Base-by-base conservation (phyloP, 768 basidiomycete genomes). In the Thelephora ganbajun region DNA sequence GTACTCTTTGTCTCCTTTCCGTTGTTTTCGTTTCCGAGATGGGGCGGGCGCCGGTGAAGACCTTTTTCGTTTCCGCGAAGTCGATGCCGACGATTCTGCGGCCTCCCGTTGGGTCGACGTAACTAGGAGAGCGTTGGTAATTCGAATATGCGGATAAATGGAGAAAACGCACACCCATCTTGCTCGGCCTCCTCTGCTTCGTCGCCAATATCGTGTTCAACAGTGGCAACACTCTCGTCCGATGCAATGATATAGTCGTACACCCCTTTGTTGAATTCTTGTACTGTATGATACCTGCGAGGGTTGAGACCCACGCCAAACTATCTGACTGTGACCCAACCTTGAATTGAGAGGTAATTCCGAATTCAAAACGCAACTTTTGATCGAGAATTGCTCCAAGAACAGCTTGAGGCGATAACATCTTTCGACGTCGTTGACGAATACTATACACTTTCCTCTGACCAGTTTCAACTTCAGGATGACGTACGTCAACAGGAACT, bases 171-270 rank as follows among this genome's bases (percentile, higher is more conserved):
- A 66, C 66, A 57, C 18, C 63, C 65, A 12, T 65, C 64, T 1
- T 62, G 64, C 5, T 67, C 73, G 11, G 69, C 65, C 12, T 63
- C 61, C 14, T 60, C 65, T 16, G 64, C 57, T 46, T 76, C 76
- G 11, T 64, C 63, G 9, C 69, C 71, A n/a, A 62, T 61, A 48
- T 80, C 77, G 13, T 66, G 66, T 48, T 74, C 75, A 1, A 68
- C 66, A 3, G 67, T 69, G 3, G 70, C 68, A 0, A 78, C 76
- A 49, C 78, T 79, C 64, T 98, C 96, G 59, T 98, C 94, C 9
- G 93, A 94, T 0, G 96, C 96, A 47, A 99, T 96, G 53, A 98
- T 91, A 61, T 98, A 97, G 61, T 99, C 92, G 56, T 97, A 98
- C 6, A 96, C 89, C 2, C 96, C 96, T 56, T 89, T 87, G 64